Conservation (phyloP, 2,329 filamentous ascomycete genomes). For the Aspergillus puulaauensis region DNA sequence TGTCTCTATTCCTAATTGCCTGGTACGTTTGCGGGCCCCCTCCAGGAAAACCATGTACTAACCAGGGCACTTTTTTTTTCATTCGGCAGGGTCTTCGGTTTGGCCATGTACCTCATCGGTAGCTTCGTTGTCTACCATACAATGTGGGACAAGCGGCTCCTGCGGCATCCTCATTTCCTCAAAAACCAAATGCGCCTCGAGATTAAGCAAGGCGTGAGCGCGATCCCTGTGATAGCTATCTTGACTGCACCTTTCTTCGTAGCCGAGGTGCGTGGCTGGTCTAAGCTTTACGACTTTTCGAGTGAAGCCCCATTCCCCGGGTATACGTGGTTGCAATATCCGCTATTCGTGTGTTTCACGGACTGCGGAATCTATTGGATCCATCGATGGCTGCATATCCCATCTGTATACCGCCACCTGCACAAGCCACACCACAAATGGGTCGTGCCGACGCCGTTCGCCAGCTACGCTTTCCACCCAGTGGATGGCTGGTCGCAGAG, state of each 20-base stretch:
- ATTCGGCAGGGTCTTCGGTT: slow-evolving; percentile 72
- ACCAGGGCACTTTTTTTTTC: neutral
- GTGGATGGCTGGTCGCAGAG: slow-evolving; percentile 86
- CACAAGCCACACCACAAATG: slow-evolving; percentile 99
- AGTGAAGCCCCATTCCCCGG: slow-evolving; percentile 70
- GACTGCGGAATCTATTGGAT: slow-evolving; percentile 90
- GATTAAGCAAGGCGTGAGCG: slow-evolving; percentile 70
- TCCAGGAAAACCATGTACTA: neutral
- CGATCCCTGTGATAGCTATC: slow-evolving; percentile 78
- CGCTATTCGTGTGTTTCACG: slow-evolving; percentile 81
- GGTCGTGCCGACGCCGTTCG: slow-evolving; percentile 95
- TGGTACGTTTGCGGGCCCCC: slow-evolving; percentile 19
- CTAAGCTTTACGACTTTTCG: slow-evolving; percentile 77
- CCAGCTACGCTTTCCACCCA: slow-evolving; percentile 91
- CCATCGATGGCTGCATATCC: slow-evolving; percentile 79
- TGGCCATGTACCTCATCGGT: slow-evolving; percentile 78
- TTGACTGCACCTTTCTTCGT: slow-evolving; percentile 81
- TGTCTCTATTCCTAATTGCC: slow-evolving; percentile 29
- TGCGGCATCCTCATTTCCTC: slow-evolving; percentile 87
- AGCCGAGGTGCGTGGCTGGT: slow-evolving; percentile 77
- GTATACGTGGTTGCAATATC: slow-evolving; percentile 81
- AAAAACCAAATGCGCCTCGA: slow-evolving; percentile 87
- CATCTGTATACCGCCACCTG: slow-evolving; percentile 74
- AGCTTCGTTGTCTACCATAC: slow-evolving; percentile 73
- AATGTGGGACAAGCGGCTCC: slow-evolving; percentile 78